Conservation (phyloP, 2,329 filamentous ascomycete genomes). For the Cladophialophora yegresii region DNA sequence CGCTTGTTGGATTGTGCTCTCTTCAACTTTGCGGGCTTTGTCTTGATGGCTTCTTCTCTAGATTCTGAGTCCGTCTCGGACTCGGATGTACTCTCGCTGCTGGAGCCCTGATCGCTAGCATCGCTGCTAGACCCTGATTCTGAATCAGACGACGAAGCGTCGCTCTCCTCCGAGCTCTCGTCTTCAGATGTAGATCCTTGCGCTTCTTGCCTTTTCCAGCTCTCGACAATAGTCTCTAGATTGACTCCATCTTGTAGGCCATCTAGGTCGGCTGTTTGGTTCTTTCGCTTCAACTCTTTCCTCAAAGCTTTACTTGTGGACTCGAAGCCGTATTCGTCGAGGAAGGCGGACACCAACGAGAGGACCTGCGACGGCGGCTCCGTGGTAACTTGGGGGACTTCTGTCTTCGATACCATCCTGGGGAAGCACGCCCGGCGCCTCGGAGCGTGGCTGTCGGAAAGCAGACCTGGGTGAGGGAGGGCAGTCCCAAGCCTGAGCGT, state of each 20-base stretch:
- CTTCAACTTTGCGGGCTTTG: constrained; percentile 40
- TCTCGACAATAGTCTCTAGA: constrained; percentile 13
- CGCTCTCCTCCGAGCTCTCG: constrained; percentile 24
- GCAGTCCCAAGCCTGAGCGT: background rate
- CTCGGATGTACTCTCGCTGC: constrained; percentile 38
- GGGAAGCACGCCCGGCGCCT: background rate
- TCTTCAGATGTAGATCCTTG: constrained; percentile 3
- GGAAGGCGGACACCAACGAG: constrained; percentile 66
- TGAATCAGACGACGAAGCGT: constrained; percentile 9
- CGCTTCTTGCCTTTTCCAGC: constrained; percentile 11
- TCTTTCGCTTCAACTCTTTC: constrained; percentile 46
- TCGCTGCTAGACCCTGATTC: constrained; percentile 33
- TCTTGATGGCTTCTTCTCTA: constrained; percentile 47
- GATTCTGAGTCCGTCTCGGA: constrained; percentile 5
- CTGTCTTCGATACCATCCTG: constrained; percentile 33
- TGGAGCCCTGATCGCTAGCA: constrained; percentile 37
- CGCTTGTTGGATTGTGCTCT: constrained; percentile 39
- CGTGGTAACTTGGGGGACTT: constrained; percentile 38
- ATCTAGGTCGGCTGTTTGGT: constrained; percentile 24
- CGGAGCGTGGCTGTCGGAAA: background rate
- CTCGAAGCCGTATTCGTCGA: constrained; percentile 66
- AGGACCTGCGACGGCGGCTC: constrained; percentile 62
- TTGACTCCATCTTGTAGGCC: constrained; percentile 2
- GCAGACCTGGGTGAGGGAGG: background rate
- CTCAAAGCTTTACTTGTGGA: constrained; percentile 63